phyloP scores from a whole-genome alignment of 163 green algal genomes.

The Volvox carteri region DNA sequence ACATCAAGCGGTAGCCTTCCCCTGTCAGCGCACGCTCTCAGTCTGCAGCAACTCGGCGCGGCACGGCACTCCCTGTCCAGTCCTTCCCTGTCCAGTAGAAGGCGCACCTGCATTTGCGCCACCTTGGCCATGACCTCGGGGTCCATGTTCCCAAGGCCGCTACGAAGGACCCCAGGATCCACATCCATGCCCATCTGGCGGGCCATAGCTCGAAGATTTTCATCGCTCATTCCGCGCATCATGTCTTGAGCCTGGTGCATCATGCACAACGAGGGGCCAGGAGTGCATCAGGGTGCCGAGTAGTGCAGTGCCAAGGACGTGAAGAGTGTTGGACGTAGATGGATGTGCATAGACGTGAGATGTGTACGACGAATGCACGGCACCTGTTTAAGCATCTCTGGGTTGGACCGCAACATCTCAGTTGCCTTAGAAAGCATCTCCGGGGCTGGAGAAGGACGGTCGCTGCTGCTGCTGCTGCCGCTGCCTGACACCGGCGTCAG shows the following conservation, averaged over 20 bases:
- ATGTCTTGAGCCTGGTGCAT: conserved; percentile 44
- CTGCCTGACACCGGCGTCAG: not conserved
- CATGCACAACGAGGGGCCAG: no score
- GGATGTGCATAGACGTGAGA: no score
- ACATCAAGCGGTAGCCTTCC: no score
- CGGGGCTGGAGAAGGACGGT: not conserved
- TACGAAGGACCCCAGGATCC: not conserved
- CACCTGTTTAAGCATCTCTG: conserved; percentile 53
- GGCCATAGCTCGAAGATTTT: conserved; percentile 47
- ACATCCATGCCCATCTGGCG: conserved; percentile 16
- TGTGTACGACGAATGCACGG: no score
- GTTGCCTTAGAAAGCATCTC: conserved; percentile 41
- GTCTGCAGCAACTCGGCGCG: no score
- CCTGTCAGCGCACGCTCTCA: no score
- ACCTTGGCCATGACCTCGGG: conserved; percentile 15
- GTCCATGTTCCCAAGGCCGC: conserved; percentile 15
- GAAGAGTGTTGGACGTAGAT: no score
- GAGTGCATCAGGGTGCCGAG: not conserved
- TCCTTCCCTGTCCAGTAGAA: no score
- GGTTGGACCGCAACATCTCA: conserved; percentile 36
- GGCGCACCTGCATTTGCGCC: conserved; percentile 24
- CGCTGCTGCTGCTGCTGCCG: conserved; percentile 4
- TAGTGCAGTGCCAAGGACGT: no score
- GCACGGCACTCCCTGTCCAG: no score
- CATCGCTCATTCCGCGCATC: conserved; percentile 47